Base-by-base conservation (phyloP, 1,284 basidiomycete genomes). In the Cystobasidium slooffiae region DNA sequence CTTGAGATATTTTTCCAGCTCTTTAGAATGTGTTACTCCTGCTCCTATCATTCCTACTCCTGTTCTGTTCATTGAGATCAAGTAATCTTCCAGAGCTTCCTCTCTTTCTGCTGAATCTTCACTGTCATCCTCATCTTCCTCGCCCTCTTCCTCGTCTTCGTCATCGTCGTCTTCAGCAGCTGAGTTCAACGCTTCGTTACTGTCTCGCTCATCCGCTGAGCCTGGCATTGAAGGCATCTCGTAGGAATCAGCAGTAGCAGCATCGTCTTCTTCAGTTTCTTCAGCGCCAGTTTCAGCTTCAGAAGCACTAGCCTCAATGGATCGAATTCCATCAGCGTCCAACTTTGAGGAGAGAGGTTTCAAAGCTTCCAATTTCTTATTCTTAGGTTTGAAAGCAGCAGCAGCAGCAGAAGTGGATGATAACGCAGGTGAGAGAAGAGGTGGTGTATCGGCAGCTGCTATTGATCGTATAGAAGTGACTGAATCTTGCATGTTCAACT, bases 1-100 rank as follows among this genome's bases (percentile, higher is more conserved):
- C 80, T 92, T 87, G 79, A 99, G 83, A 81, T 99, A 99, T 83
- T 91, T 94, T 80, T 99, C 94, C 78, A 99, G 82, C 79, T 99
- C 97, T 65, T 89, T 88, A 0, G 93, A 93, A 68, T 89, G 85
- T 8, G 91, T 91, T 47, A 88, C 88, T 43, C 90, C 88, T 1
- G 89, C 91, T 1, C 94, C 94, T 63, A 95, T 89, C 83, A 95
- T 87, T 52, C 93, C 93, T 3, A 90, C 91, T 1, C 93, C 94
- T 0, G 85, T 84, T 62, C 85, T 81, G 74, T 86, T 73, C 70
- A 73, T 65, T n/a, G 62, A 84, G 66, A 85, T 84, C 76, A 85
- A 83, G 79, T 84, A 86, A 41, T 84, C 83, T 14, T 80, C 81
- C 56, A 81, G 81, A 22, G 78, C 79, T 73, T 83, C 82, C 12